A percentile compares a stretch with the other conserved stretches of the same genome.
phyloP scores from a whole-genome alignment of 2,329 filamentous ascomycete species.

The Fusarium sp. region DNA sequence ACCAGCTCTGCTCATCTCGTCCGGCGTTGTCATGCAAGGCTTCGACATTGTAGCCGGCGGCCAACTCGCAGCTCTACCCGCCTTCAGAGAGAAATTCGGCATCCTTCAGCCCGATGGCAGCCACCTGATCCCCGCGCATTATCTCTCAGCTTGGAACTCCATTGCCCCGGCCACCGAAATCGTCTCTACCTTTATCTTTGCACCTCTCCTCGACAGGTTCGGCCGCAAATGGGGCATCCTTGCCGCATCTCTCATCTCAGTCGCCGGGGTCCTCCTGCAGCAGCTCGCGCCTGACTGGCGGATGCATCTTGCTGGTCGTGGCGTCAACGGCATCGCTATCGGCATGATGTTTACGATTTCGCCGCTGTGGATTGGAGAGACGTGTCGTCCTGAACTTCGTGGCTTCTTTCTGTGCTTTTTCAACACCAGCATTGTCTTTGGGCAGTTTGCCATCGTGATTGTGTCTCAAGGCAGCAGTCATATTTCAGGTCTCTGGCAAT shows the following conservation, averaged over 20 bases:
- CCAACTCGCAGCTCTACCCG: slow-evolving; percentile 47
- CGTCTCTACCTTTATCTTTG: slow-evolving; percentile 43
- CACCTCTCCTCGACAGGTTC: slow-evolving; percentile 47
- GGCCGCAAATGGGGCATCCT: slow-evolving; percentile 48
- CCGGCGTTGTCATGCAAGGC: slow-evolving; percentile 42
- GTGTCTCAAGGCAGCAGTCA: slow-evolving; percentile 37
- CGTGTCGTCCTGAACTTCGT: slow-evolving; percentile 50
- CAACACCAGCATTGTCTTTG: slow-evolving; percentile 53
- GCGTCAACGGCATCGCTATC: slow-evolving; percentile 45
- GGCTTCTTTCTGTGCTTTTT: slow-evolving; percentile 54
- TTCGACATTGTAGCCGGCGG: slow-evolving; percentile 47
- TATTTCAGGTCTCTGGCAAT: slow-evolving; percentile 46
- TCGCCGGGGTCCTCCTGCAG: slow-evolving; percentile 47
- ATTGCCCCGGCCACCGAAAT: slow-evolving; percentile 46
- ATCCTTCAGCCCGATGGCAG: slow-evolving; percentile 37
- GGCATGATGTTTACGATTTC: slow-evolving; percentile 53
- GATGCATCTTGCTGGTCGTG: slow-evolving; percentile 45
- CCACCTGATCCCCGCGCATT: slow-evolving; percentile 46
- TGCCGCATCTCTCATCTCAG: slow-evolving; percentile 41
- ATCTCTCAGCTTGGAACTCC: slow-evolving; percentile 47
- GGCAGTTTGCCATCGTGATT: slow-evolving; percentile 47
- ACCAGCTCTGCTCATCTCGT: neutral
- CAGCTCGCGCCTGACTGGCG: slow-evolving; percentile 44
- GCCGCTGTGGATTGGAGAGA: slow-evolving; percentile 54
- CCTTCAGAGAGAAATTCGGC: slow-evolving; percentile 45